Conservation (phyloP, 1,284 basidiomycete genomes). For the Pseudozyma flocculosa region DNA sequence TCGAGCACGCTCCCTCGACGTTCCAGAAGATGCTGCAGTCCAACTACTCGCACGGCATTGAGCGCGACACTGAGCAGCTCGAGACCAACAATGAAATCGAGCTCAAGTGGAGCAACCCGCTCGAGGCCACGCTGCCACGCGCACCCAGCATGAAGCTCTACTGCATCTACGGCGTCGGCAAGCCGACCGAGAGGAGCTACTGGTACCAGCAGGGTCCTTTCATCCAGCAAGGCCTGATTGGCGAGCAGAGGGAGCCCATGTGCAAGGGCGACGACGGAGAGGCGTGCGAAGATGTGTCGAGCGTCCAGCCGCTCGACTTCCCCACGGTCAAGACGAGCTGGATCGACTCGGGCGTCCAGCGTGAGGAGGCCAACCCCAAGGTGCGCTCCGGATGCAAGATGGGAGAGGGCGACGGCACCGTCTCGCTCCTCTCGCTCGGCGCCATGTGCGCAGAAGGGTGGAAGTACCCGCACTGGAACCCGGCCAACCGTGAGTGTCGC, state of each 20-base stretch:
- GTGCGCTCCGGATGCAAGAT: constrained; percentile 50
- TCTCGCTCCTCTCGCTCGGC: constrained; percentile 82
- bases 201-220: constrained; percentile 49
- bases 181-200: constrained; percentile 79
- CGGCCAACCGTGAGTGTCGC: constrained; percentile 64
- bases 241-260: constrained; percentile 23
- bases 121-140: constrained; percentile 75
- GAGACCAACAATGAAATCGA: constrained; percentile 56
- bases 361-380: constrained; percentile 37
- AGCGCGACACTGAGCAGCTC: constrained; percentile 65
- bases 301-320: constrained; percentile 35
- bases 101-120: constrained; percentile 81
- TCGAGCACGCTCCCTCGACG: constrained; percentile 77
- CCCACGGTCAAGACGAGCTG: constrained; percentile 41
- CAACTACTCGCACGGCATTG: constrained; percentile 93
- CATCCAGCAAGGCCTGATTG: constrained; percentile 20
- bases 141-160: constrained; percentile 91
- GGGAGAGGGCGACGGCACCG: constrained; percentile 82
- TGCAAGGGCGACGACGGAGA: constrained; percentile 11
- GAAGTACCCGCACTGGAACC: constrained; percentile 89
- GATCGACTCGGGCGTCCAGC: constrained; percentile 38
- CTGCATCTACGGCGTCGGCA: constrained; percentile 93
- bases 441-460: constrained; percentile 92
- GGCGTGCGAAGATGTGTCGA: constrained; percentile 29
- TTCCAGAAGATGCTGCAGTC: constrained; percentile 81